A percentile compares a stretch with the other conserved stretches of the same genome.
phyloP scores from a whole-genome alignment of 2,329 filamentous ascomycete species.

The Aspergillus neotritici region DNA sequence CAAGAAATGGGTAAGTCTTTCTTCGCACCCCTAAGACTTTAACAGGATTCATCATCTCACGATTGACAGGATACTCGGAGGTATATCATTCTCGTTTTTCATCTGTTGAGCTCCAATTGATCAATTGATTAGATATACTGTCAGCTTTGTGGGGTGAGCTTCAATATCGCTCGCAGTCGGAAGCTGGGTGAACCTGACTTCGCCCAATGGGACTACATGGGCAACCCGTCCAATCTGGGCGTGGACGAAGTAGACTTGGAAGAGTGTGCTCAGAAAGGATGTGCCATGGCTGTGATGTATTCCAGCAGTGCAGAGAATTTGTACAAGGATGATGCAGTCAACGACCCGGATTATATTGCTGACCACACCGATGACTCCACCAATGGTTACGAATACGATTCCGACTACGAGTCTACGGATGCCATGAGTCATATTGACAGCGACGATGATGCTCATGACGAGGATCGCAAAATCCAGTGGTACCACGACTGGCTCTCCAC shows the following conservation, averaged over 20 bases:
- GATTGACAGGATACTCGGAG: no score
- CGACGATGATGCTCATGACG: neutral
- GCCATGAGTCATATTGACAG: neutral
- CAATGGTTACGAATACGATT: conserved; percentile 7
- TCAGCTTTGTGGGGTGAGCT: conserved; percentile 17
- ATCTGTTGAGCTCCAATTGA: no score
- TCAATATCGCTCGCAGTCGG: conserved; percentile 11
- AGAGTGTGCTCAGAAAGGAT: neutral
- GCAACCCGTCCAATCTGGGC: neutral
- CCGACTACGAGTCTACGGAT: conserved; percentile 4
- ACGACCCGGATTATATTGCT: conserved; percentile 3
- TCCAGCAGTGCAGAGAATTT: neutral
- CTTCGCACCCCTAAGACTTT: no score
- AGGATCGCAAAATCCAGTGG: neutral
- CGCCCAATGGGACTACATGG: conserved; percentile 5
- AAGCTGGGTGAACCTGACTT: conserved; percentile 9
- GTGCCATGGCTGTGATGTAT: neutral
- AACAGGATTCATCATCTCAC: no score
- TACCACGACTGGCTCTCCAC: conserved; percentile 3
- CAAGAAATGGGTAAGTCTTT: no score
- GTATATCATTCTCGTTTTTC: no score
- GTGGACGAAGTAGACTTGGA: neutral
- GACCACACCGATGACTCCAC: neutral
- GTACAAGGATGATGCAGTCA: neutral
- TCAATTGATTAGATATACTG: conserved; percentile 8